A percentile compares a stretch with the other conserved stretches of the same genome.
These are phyloP conservation scores for Plantago lanceolata DNA, from an alignment of 305 asterid genomes.

Conservation along the genomic window DNA sequence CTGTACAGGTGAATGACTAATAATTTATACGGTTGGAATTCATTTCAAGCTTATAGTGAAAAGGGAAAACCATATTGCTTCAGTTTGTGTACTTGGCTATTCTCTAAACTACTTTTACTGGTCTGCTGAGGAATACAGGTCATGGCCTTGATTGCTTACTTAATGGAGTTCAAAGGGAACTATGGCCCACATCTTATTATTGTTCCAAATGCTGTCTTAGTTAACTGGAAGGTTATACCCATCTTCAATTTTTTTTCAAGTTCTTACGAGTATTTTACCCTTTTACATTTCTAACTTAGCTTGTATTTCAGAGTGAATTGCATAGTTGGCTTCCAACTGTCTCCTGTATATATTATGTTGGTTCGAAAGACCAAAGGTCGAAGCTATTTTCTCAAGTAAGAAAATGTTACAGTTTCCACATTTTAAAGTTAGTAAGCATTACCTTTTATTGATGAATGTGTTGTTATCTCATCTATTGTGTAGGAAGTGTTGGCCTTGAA, in stretches of 20 bases:
- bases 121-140: constrained; percentile 46
- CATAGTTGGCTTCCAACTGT: constrained; percentile 85
- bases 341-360: constrained; percentile 87
- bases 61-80: constrained; percentile 16
- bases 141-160: constrained; percentile 90
- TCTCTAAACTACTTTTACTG: constrained; percentile 12
- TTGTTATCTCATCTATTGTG: constrained; percentile 32
- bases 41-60: constrained; percentile 9
- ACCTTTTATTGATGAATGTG: constrained; percentile 20
- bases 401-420: constrained; percentile 19
- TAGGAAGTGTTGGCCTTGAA: constrained; percentile 94
- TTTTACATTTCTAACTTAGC: constrained; percentile 30
- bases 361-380: constrained; percentile 81
- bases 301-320: constrained; percentile 74
- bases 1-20: constrained; percentile 76
- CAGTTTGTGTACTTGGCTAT: neutral
- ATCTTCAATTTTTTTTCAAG: constrained; percentile 17
- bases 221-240: constrained; percentile 89
- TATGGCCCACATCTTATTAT: constrained; percentile 98
- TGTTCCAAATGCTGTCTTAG: constrained; percentile 99
- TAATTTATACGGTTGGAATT: constrained; percentile 20
- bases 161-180: constrained; percentile 98
- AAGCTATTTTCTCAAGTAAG: constrained; percentile 93
- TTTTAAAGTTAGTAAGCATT: constrained; percentile 14
- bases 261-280: constrained; percentile 17